Base-by-base conservation (phyloP, 1,284 basidiomycete species). In the Moesziomyces sp. region DNA sequence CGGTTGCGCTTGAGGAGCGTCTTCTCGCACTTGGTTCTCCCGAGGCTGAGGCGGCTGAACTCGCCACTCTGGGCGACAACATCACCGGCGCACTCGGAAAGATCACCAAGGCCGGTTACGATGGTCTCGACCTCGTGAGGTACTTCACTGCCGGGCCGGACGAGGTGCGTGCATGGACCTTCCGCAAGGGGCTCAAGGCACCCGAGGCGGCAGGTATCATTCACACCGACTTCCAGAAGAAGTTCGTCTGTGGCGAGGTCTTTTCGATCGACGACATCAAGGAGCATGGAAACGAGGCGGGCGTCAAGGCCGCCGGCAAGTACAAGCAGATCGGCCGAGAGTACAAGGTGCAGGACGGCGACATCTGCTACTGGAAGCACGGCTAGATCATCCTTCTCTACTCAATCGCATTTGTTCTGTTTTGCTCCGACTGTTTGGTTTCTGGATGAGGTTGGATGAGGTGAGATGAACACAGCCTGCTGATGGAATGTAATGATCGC, bases 201-300 rank as follows among this genome's bases (percentile, higher is more conserved):
- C 97, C 96, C 18, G 92, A 94, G 82, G 97, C 97, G 3, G 97
- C 97, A 40, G 97, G 97, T 86, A 94, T 99, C 80, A 99, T 99
- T 83, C 96, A 99, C 58, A 68, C 93, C 46, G 94, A 96, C 86
- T 96, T 96, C 62, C 93, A 98, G 87, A 93, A 96, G 85, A 97
- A 97, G 87, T 98, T 99, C 80, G 93, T 99, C n/a, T 99, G 96
- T 80, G 97, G 96, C 86, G 96, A 99, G 86, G 97, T 99, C 84
- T 97, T 98, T 93, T 83, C 90, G 5, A 97, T 91, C 81, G 90
- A 90, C 0, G 97, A 98, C 84, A 87, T 99, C 73, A 92, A 92
- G 84, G 94, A 97, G 86, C 87, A 94, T 80, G 96, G 94, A 16
- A 91, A 90, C 71, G 97, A 99, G 87, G 76, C 89, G 4, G 90